Evolutionary conservation across 768 basidiomycete genomes (phyloP).

Genomic region (Boletus coccyginus): DNA sequence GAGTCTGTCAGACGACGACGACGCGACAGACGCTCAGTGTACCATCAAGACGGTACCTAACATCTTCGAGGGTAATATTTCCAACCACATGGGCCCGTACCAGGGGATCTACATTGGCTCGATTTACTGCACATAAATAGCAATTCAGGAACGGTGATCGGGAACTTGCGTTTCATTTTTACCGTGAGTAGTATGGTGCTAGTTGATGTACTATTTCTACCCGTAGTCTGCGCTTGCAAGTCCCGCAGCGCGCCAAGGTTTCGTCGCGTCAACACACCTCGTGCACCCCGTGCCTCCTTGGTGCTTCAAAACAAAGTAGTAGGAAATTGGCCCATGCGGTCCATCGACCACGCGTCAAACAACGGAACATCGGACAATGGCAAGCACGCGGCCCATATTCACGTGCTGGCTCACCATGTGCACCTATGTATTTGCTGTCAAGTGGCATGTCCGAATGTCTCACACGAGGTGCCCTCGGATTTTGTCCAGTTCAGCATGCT

Average conservation of each 20-base stretch:
- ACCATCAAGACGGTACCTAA: conserved; percentile 53
- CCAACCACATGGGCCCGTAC: conserved; percentile 58
- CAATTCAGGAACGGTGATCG: not conserved
- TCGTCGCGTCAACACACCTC: not conserved
- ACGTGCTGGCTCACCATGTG: conserved; percentile 1
- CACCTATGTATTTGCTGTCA: not conserved
- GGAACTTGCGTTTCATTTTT: conserved; percentile 1
- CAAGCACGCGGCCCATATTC: not conserved
- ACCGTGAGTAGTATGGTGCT: not conserved
- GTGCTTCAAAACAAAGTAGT: not conserved
- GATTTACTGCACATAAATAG: conserved; percentile 33
- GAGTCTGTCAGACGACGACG: conserved; percentile 44
- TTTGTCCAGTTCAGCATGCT: not conserved
- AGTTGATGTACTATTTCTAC: not conserved
- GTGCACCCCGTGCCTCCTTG: not conserved
- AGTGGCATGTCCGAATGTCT: not conserved
- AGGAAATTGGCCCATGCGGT: not conserved
- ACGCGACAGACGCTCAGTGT: conserved; percentile 52
- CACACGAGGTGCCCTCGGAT: not conserved
- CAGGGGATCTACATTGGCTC: conserved; percentile 57
- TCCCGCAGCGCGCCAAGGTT: not conserved
- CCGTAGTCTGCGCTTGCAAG: not conserved
- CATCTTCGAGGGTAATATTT: conserved; percentile 45
- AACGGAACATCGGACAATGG: not conserved
- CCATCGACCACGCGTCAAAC: not conserved